Evolutionary conservation across 768 basidiomycete species (phyloP), one percentile per base, ranked within the genome.

Genomic region (Auriscalpium microsporum): DNA sequence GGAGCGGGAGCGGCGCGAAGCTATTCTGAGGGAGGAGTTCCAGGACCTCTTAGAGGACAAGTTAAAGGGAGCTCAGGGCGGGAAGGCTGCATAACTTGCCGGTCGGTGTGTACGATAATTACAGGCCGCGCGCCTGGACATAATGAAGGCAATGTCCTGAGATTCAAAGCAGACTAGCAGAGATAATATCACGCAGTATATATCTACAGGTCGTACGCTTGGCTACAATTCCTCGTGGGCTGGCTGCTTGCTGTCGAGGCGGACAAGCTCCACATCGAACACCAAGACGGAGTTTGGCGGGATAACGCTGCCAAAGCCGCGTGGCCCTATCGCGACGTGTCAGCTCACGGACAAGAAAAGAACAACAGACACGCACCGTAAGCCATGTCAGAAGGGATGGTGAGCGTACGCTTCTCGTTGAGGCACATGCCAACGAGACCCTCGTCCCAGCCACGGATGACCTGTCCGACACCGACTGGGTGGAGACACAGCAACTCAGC

Each of bases 1-100:
- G 69, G 96, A 99, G 73, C 82, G 88, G 69, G 84, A 87, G 70
- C 83, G 94, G 72, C 80, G 92, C 64, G 96, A 99, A 72, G 76
- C 86, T 7, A 85, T 93, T 63, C 75, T 98, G 60, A 77, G 94
- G 55, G 89, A 90, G 63, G 92, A 94, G 69, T 95, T 95, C 68
- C 86, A 79, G 57, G 88, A 91, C 71, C 77, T 95, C 52, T 84
- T 94, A 8, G 72, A 73, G 14, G 90, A 93, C 48, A 83, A 80
- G 64, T 71, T 93, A 58, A 90, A 87, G 67, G 80, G 72, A 36
- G 64, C 70, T 1, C 66, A 71, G 50, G 45, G 52, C 5, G 52
- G 58, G 45, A 71, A 64, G 60, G 58, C 56, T 8, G 55, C 49
- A 46, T 64, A 57, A 46, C 34, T 17, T 19, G 36, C 37, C 36